A percentile compares a stretch with the other conserved stretches of the same genome.
Evolutionary conservation across 1,284 basidiomycete genomes (phyloP).

Genomic region (Microbotryum violaceum): DNA sequence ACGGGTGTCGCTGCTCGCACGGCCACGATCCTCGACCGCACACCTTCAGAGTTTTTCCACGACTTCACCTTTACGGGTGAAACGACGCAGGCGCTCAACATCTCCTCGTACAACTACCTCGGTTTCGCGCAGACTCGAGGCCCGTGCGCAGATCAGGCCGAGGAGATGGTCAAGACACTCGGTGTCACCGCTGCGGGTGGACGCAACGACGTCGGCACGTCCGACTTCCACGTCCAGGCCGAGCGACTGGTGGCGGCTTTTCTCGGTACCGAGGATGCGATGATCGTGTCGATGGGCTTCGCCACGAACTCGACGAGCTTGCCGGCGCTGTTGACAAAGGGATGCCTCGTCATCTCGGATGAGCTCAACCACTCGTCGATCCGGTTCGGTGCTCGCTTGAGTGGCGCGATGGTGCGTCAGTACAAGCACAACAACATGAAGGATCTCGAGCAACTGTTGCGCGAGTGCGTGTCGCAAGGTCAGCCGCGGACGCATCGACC

Average conservation of each 20-base stretch:
- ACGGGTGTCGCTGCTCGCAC: constrained; percentile 95
- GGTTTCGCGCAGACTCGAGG: constrained; percentile 93
- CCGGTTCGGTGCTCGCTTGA: constrained; percentile 81
- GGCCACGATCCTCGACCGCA: constrained; percentile 76
- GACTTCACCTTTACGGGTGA: constrained; percentile 72
- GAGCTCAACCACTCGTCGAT: constrained; percentile 96
- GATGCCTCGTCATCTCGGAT: constrained; percentile 92
- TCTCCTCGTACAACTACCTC: constrained; percentile 98
- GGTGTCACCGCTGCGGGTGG: constrained; percentile 71
- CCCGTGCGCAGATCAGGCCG: constrained; percentile 69
- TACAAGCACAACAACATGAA: constrained; percentile 98
- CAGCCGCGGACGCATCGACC: constrained; percentile 95
- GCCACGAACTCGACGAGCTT: constrained; percentile 96
- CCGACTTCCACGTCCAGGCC: constrained; percentile 71
- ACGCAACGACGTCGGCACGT: constrained; percentile 72
- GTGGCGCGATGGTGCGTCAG: constrained; percentile 80
- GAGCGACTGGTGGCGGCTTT: constrained; percentile 88
- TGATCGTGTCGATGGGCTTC: constrained; percentile 94
- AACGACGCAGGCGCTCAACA: constrained; percentile 80
- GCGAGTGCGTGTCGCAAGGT: constrained; percentile 91
- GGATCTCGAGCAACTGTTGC: constrained; percentile 68
- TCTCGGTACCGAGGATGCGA: constrained; percentile 76
- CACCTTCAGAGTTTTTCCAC: constrained; percentile 71
- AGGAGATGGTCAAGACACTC: constrained; percentile 49
- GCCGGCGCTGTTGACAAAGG: constrained; percentile 82